Conservation (phyloP, 2,329 filamentous ascomycete species). For the Samsoniella hepiali region DNA sequence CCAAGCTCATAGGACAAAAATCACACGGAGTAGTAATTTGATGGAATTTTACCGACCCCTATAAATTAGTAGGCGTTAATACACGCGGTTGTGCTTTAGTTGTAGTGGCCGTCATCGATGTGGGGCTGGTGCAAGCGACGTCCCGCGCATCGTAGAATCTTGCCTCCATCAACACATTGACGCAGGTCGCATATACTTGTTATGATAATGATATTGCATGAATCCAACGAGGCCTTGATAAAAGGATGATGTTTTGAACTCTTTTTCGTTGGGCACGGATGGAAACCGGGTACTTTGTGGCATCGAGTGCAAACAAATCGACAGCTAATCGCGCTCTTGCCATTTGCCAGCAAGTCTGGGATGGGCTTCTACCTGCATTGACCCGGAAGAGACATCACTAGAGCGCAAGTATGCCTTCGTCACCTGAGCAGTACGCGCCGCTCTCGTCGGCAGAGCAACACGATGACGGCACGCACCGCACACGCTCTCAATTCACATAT, state of each 20-base stretch:
- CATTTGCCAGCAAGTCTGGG: not conserved
- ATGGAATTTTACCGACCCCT: not conserved
- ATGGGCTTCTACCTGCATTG: not conserved
- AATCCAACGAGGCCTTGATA: not conserved
- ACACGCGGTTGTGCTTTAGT: not conserved
- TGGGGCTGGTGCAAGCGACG: not conserved
- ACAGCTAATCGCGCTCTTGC: not conserved
- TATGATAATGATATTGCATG: not conserved
- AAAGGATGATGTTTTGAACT: not conserved
- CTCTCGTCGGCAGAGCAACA: constrained; percentile 28
- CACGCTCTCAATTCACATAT: constrained; percentile 75
- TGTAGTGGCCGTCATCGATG: not conserved
- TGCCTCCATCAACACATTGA: not conserved
- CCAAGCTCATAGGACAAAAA: not conserved
- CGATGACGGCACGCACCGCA: constrained; percentile 23
- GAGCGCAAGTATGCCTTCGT: not conserved
- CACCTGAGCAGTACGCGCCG: constrained; percentile 3
- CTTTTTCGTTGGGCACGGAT: not conserved
- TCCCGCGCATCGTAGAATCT: not conserved
- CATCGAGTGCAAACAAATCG: not conserved
- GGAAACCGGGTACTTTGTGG: not conserved
- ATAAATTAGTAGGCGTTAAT: not conserved
- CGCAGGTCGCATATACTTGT: not conserved
- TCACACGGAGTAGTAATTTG: not conserved
- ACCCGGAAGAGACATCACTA: not conserved